Percentiles rank a stretch among this genome's conserved stretches.
Evolutionary conservation across 495 filamentous ascomycete genomes (phyloP).

Genomic region (Cetradonia linearis): DNA sequence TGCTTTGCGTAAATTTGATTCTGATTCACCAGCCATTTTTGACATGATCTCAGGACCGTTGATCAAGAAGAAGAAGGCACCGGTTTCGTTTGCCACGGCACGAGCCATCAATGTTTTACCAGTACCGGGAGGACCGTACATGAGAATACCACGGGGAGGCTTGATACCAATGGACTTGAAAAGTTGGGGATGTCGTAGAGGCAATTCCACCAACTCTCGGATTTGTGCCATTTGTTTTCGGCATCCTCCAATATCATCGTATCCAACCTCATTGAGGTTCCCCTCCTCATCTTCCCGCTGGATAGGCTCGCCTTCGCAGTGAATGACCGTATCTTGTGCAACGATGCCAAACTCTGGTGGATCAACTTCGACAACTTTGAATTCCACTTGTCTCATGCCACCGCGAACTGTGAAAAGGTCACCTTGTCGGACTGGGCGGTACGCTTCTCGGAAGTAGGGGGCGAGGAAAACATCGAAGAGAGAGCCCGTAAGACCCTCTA

Average conservation of each 20-base stretch:
- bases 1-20: conserved; percentile 93
- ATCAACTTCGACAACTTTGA: conserved; percentile 98
- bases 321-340: conserved; percentile 95
- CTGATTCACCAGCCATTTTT: conserved; percentile 98
- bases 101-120: conserved; percentile 99
- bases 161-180: conserved; percentile 99
- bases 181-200: conserved; percentile 89
- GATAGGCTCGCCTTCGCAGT: conserved; percentile 97
- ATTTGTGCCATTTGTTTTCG: conserved; percentile 99
- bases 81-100: conserved; percentile 96
- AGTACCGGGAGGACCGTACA: conserved; percentile 95
- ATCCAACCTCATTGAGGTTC: conserved; percentile 96
- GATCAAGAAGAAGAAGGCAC: conserved; percentile 98
- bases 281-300: conserved; percentile 98
- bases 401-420: conserved; percentile 95
- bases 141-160: conserved; percentile 94
- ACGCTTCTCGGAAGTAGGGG: conserved; percentile 98
- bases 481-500: conserved; percentile 93
- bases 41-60: conserved; percentile 99
- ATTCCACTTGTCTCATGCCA: conserved; percentile 97
- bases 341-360: conserved; percentile 97
- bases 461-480: conserved; percentile 99
- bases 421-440: conserved; percentile 89
- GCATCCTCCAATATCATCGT: conserved; percentile 98
- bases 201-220: conserved; percentile 94